phyloP scores from a whole-genome alignment of 495 filamentous ascomycete genomes.

The Terfezia claveryi region DNA sequence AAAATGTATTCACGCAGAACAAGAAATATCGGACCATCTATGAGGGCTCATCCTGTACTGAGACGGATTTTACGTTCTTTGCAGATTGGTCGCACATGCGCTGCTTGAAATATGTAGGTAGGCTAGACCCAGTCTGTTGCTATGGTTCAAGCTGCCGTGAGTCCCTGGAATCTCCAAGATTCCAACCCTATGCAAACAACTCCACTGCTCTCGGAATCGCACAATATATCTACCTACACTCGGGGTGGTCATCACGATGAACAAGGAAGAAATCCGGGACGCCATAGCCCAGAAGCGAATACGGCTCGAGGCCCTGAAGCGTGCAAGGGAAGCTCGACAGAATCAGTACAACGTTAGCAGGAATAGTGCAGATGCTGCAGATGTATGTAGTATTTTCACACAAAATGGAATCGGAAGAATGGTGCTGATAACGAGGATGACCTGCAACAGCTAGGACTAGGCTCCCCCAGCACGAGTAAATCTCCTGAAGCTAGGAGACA shows the following conservation, averaged over 20 bases:
- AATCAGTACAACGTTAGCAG: constrained; percentile 44
- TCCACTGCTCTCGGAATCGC: too few relatives aligned
- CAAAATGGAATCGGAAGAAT: constrained; percentile 1
- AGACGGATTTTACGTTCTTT: too few relatives aligned
- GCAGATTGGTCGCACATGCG: too few relatives aligned
- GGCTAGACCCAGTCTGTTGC: too few relatives aligned
- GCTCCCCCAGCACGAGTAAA: neutral
- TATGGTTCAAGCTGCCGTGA: too few relatives aligned
- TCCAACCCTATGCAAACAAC: too few relatives aligned
- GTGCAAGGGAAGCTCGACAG: constrained; percentile 61
- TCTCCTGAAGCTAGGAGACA: neutral
- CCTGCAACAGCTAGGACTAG: constrained; percentile 9
- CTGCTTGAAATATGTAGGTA: too few relatives aligned
- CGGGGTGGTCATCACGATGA: neutral
- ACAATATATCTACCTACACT: too few relatives aligned
- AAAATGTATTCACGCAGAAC: too few relatives aligned
- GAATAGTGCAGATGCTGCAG: constrained; percentile 30
- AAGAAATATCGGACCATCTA: too few relatives aligned
- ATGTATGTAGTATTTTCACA: constrained; percentile 23
- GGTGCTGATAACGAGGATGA: constrained; percentile 4
- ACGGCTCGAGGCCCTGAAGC: constrained; percentile 85
- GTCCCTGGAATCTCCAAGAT: too few relatives aligned
- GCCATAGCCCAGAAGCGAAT: constrained; percentile 88
- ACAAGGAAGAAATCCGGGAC: constrained; percentile 50
- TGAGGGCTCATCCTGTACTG: too few relatives aligned